phyloP scores from a whole-genome alignment of 164 flowering plant species.

The Dillenia suffruticosa region DNA sequence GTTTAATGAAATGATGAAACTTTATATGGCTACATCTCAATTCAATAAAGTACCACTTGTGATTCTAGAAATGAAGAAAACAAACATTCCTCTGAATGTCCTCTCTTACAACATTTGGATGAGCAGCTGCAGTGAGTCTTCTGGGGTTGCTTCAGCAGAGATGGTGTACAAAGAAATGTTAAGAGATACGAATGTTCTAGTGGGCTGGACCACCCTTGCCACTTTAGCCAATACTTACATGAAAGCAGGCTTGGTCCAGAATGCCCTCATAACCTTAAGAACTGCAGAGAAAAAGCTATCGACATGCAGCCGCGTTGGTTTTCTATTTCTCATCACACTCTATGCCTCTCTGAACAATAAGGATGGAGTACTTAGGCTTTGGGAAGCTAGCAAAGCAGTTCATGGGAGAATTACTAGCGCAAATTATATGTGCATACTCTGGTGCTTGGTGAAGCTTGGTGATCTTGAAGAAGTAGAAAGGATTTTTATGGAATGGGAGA shows the following conservation, averaged over 20 bases:
- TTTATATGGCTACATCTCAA: slow-evolving; percentile 39
- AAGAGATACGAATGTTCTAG: slow-evolving; percentile 32
- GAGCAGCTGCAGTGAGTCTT: slow-evolving; percentile 32
- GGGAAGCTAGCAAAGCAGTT: slow-evolving; percentile 51
- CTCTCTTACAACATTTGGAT: slow-evolving; percentile 71
- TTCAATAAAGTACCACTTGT: slow-evolving; percentile 34
- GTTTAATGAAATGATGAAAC: slow-evolving; percentile 62
- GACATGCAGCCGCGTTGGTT: slow-evolving; percentile 33
- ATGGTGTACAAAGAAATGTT: slow-evolving; percentile 42
- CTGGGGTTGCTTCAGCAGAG: slow-evolving; percentile 35
- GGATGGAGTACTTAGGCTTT: slow-evolving; percentile 47
- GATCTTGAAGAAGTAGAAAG: slow-evolving; percentile 46
- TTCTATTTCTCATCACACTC: slow-evolving; percentile 46
- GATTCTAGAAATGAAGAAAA: slow-evolving; percentile 44
- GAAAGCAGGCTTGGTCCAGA: slow-evolving; percentile 27
- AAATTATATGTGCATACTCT: slow-evolving; percentile 42
- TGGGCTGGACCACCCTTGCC: slow-evolving; percentile 51
- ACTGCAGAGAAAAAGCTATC: slow-evolving; percentile 49
- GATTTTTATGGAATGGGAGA: slow-evolving; percentile 46
- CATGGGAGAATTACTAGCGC: slow-evolving; percentile 40
- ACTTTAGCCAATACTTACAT: slow-evolving; percentile 46
- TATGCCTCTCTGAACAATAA: slow-evolving; percentile 39
- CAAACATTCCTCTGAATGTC: slow-evolving; percentile 38
- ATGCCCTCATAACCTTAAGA: slow-evolving; percentile 34
- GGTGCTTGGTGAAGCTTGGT: slow-evolving; percentile 50